Conservation (phyloP, 2,329 filamentous ascomycete genomes). For the Cladosporium sp. region DNA sequence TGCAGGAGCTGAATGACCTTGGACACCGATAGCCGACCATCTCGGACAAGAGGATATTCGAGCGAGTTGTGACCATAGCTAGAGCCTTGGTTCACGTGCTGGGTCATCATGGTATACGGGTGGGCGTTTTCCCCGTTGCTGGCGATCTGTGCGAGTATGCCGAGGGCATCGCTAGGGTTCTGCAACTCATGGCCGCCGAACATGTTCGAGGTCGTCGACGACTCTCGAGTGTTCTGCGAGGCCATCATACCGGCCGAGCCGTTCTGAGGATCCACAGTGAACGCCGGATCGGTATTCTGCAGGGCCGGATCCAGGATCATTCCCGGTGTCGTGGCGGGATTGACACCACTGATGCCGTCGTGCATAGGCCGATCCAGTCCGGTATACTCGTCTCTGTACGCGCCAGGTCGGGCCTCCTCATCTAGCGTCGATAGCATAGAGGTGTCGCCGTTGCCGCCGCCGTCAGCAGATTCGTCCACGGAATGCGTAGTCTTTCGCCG, state of each 20-base stretch:
- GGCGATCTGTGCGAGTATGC: slow-evolving; percentile 43
- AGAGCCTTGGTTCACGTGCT: slow-evolving; percentile 13
- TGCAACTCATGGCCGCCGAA: slow-evolving; percentile 32
- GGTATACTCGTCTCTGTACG: slow-evolving; percentile 9
- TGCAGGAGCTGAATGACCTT: slow-evolving; percentile 48
- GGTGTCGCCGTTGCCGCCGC: slow-evolving; percentile 9
- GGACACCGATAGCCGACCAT: slow-evolving; percentile 37
- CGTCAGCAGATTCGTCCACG: slow-evolving; percentile 4
- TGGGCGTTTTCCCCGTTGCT: slow-evolving; percentile 26
- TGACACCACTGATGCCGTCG: slow-evolving; percentile 15
- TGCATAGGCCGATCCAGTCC: slow-evolving; percentile 4
- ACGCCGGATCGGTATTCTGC: slow-evolving; percentile 14
- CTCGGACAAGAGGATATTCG: slow-evolving; percentile 39
- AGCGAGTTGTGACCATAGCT: slow-evolving; percentile 23
- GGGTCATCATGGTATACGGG: slow-evolving; percentile 6
- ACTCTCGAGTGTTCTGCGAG: slow-evolving; percentile 19
- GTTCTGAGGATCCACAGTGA: slow-evolving; percentile 11
- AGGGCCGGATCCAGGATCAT: slow-evolving; percentile 27
- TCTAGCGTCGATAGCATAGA: slow-evolving; percentile 9
- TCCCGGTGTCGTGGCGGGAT: slow-evolving; percentile 12
- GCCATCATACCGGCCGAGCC: slow-evolving; percentile 12
- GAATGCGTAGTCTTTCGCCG: slow-evolving; percentile 7
- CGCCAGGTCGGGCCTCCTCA: slow-evolving; percentile 7
- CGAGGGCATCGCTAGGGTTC: slow-evolving; percentile 45
- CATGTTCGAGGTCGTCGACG: slow-evolving; percentile 24